Percentiles rank a stretch among this genome's conserved stretches.
These are phyloP conservation scores for Nectriaceae sp. DNA, from an alignment of 2,329 filamentous ascomycete genomes.

Conservation along the genomic window DNA sequence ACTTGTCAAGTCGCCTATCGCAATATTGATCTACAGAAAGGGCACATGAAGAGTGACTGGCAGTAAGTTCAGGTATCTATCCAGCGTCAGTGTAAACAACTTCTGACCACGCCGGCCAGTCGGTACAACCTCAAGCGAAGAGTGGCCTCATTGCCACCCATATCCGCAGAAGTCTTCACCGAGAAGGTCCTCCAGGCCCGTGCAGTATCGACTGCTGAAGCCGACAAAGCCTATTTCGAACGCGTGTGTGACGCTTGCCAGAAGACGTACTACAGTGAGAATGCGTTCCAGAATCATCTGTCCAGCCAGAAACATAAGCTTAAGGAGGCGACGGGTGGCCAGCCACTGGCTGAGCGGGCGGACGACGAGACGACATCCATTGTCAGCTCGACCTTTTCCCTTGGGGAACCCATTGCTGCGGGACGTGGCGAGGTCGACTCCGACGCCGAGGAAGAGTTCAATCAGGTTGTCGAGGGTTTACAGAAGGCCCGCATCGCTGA, in stretches of 20 bases:
- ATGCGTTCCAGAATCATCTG: conserved; percentile 91
- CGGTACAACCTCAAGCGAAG: conserved; percentile 96
- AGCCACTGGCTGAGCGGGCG: conserved; percentile 33
- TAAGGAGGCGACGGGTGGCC: conserved; percentile 51
- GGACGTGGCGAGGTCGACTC: conserved; percentile 56
- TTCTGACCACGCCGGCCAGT: conserved; percentile 43
- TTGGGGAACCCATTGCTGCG: conserved; percentile 72
- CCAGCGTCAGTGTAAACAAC: conserved; percentile 5
- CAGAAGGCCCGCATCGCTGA: conserved; percentile 71
- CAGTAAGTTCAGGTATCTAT: conserved; percentile 65
- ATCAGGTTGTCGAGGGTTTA: conserved; percentile 74
- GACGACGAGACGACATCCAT: conserved; percentile 78
- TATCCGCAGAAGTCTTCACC: conserved; percentile 89
- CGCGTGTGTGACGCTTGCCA: conserved; percentile 79
- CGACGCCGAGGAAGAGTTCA: conserved; percentile 74
- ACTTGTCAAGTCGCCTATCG: conserved; percentile 97
- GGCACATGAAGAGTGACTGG: conserved; percentile 98
- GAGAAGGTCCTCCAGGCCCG: conserved; percentile 95
- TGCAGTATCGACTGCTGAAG: conserved; percentile 79
- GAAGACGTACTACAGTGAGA: conserved; percentile 95
- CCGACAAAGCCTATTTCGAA: conserved; percentile 86
- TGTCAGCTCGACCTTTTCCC: conserved; percentile 87
- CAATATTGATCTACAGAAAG: conserved; percentile 87
- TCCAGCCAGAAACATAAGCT: conserved; percentile 84
- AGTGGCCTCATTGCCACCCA: conserved; percentile 85